Conservation (phyloP, 768 basidiomycete species). For the Filobasidium wieringae region DNA sequence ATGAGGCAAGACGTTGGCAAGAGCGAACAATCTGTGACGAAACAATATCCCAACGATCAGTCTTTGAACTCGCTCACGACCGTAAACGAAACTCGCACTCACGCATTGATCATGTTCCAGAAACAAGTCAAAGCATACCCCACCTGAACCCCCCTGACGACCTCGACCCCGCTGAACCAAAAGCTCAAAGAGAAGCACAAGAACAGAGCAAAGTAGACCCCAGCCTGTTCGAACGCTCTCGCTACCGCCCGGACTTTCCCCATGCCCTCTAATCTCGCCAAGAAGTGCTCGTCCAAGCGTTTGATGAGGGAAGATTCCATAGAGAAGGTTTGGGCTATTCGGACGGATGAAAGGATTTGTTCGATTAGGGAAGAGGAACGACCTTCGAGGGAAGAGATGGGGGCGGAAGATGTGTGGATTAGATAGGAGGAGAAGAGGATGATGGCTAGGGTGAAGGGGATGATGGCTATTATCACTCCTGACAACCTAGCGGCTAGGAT, state of each 20-base stretch:
- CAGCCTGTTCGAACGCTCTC: slow-evolving; percentile 19
- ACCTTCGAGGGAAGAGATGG: slow-evolving; percentile 16
- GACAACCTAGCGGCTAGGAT: slow-evolving; percentile 65
- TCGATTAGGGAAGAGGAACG: slow-evolving; percentile 54
- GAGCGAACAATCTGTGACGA: slow-evolving; percentile 24
- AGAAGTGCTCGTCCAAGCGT: slow-evolving; percentile 50
- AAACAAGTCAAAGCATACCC: slow-evolving; percentile 25
- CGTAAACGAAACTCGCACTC: background rate
- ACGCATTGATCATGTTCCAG: background rate
- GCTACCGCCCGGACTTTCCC: slow-evolving; percentile 14
- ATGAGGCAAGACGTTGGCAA: slow-evolving; percentile 31
- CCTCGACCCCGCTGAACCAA: slow-evolving; percentile 29
- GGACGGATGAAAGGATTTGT: slow-evolving; percentile 79
- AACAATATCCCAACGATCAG: too few species aligned
- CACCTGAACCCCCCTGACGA: slow-evolving; percentile 16
- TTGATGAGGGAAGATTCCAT: slow-evolving; percentile 55
- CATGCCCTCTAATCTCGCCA: slow-evolving; percentile 17
- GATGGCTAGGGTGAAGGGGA: slow-evolving; percentile 64
- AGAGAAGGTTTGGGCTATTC: slow-evolving; percentile 84
- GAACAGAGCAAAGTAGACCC: slow-evolving; percentile 22
- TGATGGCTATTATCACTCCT: slow-evolving; percentile 63
- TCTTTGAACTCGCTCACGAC: background rate
- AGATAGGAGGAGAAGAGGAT: slow-evolving; percentile 19
- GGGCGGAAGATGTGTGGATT: slow-evolving; percentile 15
- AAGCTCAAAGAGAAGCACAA: slow-evolving; percentile 24